Evolutionary conservation across 331 rosid species (phyloP), one percentile per base, ranked within the genome.

Genomic region (Spiraea crenata): DNA sequence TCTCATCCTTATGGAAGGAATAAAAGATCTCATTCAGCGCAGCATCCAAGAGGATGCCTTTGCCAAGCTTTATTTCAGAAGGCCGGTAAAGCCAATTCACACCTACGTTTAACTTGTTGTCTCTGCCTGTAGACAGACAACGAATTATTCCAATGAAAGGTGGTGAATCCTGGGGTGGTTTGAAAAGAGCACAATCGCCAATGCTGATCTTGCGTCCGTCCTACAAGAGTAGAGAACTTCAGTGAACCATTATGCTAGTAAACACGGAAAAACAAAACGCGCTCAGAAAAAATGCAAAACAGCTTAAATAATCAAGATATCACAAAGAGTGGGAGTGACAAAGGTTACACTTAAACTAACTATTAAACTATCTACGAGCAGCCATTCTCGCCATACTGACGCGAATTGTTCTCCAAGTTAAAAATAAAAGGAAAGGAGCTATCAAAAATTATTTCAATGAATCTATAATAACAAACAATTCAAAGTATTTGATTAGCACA

Each of bases 1-100:
- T 92, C 83, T 90, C 96, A 90, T 92, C 91, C 98, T 88, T 88
- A 61, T 92, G 98, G 82, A 90, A 92, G 89, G 98, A 92, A 70
- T 90, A 92, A 75, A 92, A 92, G 20, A 92, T 71, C 73, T 92
- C 98, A 95, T 92, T 92, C 6, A 92, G 98, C 3, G 89, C 96
- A 77, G 98, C 96, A 67, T 90, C 95, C 85, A 86, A 73, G 39
- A 40, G 74, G 81, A 82, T 57, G 74, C 91, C 96, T 83, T 90
- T 88, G 54, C 86, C 82, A 40, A 92, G 96, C 72, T 83, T 85
- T 79, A 92, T 69, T 74, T 92, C 98, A 86, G 89, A 81, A 72
- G 90, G 88, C 58, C 98, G 91, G 80, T 92, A 92, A 37, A 92
- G 88, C 98, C 98, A 92, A 84, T 86, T 88, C 46, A 92, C 98